Base-by-base conservation (phyloP, 129 eudicot genomes). In the Flaveria sonorensis region DNA sequence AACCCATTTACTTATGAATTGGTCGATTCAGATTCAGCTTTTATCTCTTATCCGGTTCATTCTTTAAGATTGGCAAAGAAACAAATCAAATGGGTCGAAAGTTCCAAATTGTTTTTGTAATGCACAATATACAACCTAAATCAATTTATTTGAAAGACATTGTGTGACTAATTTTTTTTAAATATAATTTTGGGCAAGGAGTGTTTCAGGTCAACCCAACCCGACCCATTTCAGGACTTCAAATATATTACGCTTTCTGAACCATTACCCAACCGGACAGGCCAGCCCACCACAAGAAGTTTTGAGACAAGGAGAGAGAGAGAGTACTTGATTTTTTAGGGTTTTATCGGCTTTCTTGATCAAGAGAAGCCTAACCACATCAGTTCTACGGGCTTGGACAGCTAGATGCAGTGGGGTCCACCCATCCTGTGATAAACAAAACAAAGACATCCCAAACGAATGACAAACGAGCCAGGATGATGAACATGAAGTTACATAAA, bases 391-490 rank as follows among this genome's bases (percentile, higher is more conserved):
- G 13, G 96, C 81, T 70, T 95, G 99, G 24, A 95, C 96, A 26
- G 99, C 97, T 60, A 95, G 78, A 91, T 95, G 99, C 71, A 95
- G 78, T 68, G 99, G 94, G 11, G 97, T 89, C 99, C 99, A 95
- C 23, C 99, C 99, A 57, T 91, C 90, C 99, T 95, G 77, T 42
- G 80, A 65, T 63, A 8, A 45, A 60, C 18, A 78, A 72, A 55
- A 62, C 16, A 72, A 40, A 30, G 43, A 20, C 64, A 57, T 60
- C 40, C 53, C 77, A 72, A 70, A 45, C 40, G 30, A 70, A 76
- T 39, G n/a, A 24, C 50, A 51, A 55, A 71, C 6, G 1, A 30
- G 23, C 14, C 5, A 28, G 19, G 19, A 16, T 67, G 23, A 80
- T 30, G 70, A 30, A 57, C 68, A 64, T 50, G 70, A 57, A 50